Base-by-base conservation (phyloP, 352 stramenopile genomes). In the Phytophthora quininea region DNA sequence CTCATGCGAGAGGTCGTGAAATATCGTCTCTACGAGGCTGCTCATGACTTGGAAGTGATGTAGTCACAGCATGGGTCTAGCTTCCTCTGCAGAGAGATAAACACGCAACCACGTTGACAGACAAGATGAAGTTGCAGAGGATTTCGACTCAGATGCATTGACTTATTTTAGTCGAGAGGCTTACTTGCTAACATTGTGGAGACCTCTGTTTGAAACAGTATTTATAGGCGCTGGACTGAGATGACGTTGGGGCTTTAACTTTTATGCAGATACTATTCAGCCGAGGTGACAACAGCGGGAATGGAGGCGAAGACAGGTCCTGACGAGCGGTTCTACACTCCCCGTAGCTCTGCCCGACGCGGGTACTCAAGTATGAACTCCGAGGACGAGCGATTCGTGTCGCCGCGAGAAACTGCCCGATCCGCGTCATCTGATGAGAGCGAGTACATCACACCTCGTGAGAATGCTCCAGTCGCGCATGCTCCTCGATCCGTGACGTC, bases 271-370 rank as follows among this genome's bases (percentile, higher is more conserved):
- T 31, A 71, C 43, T 69, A 24, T 47, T 61, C 10, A 46, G 46
- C 1, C 53, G 38, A 48, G 29, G 11, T 43, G 55, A 62, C 30
- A 19, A 12, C 46, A 33, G 30, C 19, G 15, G 10, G 2, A 62
- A 89, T 87, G 84, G 74, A 89, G 29, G 57, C 67, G 2, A 89
- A 89, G 54, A 56, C 69, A 31, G 56, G 55, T 15, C 42, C 29
- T 7, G 79, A 91, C 50, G 82, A 92, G 14, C 74, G 78, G 32
- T 91, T 92, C 65, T 82, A 86, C 79, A 91, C 82, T 29, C 80
- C 80, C 37, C 76, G 82, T 35, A 84, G 71, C 47, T 92, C 84
- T 6, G 79, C 82, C 33, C 69, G 80, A 12, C 76, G 79, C 38
- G 80, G 80, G 27, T 87, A 89, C 55, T 82, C 78, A 7, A 88